A percentile compares a stretch with the other conserved stretches of the same genome.
These are phyloP conservation scores for Mycoemilia scoparia DNA, from an alignment of 192 early-diverging fungal genomes.

Conservation along the genomic window DNA sequence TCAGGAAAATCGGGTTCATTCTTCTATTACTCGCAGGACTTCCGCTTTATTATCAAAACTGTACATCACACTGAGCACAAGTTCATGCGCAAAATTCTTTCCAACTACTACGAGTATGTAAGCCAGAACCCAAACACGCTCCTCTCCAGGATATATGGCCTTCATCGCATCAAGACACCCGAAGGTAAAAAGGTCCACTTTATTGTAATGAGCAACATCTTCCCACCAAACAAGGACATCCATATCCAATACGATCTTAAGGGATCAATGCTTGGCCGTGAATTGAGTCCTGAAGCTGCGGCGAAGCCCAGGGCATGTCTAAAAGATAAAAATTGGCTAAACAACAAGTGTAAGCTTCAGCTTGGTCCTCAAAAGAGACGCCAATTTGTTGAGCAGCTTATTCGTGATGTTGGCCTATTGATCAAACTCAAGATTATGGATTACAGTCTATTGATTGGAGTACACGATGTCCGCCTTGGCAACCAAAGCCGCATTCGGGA, in stretches of 20 bases:
- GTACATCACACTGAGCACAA: constrained; percentile 90
- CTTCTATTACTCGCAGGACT: constrained; percentile 97
- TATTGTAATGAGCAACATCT: constrained; percentile 98
- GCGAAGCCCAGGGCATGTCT: constrained; percentile 76
- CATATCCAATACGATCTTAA: constrained; percentile 94
- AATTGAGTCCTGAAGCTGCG: constrained; percentile 50
- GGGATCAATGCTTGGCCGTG: constrained; percentile 76
- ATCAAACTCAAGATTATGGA: constrained; percentile 87
- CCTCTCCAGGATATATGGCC: constrained; percentile 82
- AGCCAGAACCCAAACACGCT: constrained; percentile 78
- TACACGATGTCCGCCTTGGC: constrained; percentile 69
- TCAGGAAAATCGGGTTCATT: constrained; percentile 92
- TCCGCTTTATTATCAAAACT: constrained; percentile 97
- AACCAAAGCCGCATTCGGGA: constrained; percentile 84
- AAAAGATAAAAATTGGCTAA: constrained; percentile 94
- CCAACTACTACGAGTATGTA: constrained; percentile 82
- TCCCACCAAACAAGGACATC: constrained; percentile 92
- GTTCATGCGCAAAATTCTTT: constrained; percentile 73
- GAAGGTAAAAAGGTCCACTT: constrained; percentile 91
- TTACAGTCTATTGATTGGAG: constrained; percentile 87
- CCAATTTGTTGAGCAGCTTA: constrained; percentile 70
- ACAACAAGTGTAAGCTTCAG: constrained; percentile 48
- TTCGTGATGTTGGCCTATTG: constrained; percentile 66
- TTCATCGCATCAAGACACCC: constrained; percentile 91
- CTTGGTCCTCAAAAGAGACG: constrained; percentile 66